Evolutionary conservation across 2,329 filamentous ascomycete species (phyloP), one percentile per base, ranked within the genome.

Genomic region (Fusarium chaquense): DNA sequence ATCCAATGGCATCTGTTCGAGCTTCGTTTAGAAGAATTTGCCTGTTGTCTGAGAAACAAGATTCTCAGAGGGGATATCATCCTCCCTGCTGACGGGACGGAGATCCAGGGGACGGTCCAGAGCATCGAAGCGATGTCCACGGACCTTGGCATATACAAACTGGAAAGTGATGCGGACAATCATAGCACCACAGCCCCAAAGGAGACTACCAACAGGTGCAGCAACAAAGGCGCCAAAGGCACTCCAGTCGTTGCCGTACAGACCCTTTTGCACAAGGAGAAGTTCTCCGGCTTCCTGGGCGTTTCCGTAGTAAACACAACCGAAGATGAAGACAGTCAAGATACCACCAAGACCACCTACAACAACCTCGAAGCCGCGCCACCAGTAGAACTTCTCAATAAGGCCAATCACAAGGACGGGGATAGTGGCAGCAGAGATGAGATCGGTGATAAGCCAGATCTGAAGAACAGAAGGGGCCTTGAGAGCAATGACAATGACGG

Each of bases 201-300:
- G 79, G 20, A 95, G 75, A 24, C 91, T 91, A 2, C 93, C 93
- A 3, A 94, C 80, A 0, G 93, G 93, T 0, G 93, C 92, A 12
- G 91, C 91, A 6, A 95, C 90, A 74, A 95, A 96, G 6, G 92
- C 92, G 73, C 92, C 93, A 78, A 96, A 96, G 3, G 87, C 91
- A 67, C 89, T 91, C 93, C 93, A 96, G 78, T 95, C 92, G 49
- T 89, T 85, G 1, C 84, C 87, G 78, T 94, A 96, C 22, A 96
- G 83, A 1, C 93, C 93, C 69, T 90, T 84, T 76, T 93, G 85
- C 15, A 96, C 81, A 28, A 95, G 82, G 51, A 96, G 85, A 58
- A 96, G 86, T 61, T 90, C 84, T 2, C 85, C 90, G 7, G 91
- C 93, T 9, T 84, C 75, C 55, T 83, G 76, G 2, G 87, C 89